phyloP scores from a whole-genome alignment of 2,329 filamentous ascomycete genomes.

The Arthrobotrys iridis region DNA sequence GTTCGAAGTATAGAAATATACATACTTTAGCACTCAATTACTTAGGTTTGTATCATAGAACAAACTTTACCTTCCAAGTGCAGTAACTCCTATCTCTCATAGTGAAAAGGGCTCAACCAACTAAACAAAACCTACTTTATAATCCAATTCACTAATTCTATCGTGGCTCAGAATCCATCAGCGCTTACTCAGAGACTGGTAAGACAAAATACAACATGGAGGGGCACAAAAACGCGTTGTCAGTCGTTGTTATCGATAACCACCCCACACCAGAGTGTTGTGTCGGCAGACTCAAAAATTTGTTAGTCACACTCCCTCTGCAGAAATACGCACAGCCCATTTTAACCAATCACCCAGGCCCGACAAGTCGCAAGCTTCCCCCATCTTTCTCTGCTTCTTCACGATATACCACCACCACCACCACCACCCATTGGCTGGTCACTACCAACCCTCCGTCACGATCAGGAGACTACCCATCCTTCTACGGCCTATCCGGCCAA shows the following conservation, averaged over 20 bases:
- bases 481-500: conserved; percentile 42
- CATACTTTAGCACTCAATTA: no score
- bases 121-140: no score
- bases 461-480: conserved; percentile 50
- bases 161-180: neutral
- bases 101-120: no score
- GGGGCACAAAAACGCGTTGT: conserved; percentile 11
- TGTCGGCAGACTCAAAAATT: conserved; percentile 44
- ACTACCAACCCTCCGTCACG: conserved; percentile 27
- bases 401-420: neutral
- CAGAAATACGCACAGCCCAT: neutral
- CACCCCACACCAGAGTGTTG: conserved; percentile 27
- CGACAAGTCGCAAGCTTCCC: neutral
- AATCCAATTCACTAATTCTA: neutral
- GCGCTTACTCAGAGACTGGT: no score
- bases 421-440: conserved; percentile 33
- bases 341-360: conserved; percentile 4
- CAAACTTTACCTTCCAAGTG: no score
- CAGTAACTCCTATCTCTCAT: no score
- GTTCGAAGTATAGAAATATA: no score
- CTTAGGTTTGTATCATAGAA: no score
- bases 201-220: conserved; percentile 24
- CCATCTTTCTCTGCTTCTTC: neutral
- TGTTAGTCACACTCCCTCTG: neutral
- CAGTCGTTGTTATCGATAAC: conserved; percentile 21